Evolutionary conservation across 1,284 basidiomycete genomes (phyloP).

Genomic region (Fomitopsis pinicola): DNA sequence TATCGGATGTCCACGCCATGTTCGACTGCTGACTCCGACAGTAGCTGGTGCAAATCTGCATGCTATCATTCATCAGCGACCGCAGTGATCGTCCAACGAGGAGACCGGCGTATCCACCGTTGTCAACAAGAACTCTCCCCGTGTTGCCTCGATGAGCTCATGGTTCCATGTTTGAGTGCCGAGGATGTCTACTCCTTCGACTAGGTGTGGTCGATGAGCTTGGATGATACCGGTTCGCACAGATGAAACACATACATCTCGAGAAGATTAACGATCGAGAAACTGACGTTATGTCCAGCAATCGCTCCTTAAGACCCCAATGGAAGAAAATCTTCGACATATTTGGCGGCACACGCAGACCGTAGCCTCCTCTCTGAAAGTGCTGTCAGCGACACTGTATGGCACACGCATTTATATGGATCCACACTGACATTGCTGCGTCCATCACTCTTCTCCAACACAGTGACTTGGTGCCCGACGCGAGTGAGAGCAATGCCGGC

Average conservation of each 20-base stretch:
- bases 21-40: slow-evolving; percentile 40
- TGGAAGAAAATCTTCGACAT: slow-evolving; percentile 52
- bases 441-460: slow-evolving; percentile 43
- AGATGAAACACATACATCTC: slow-evolving; percentile 27
- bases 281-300: slow-evolving; percentile 32
- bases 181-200: slow-evolving; percentile 37
- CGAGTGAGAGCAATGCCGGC: slow-evolving; percentile 24
- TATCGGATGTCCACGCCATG: slow-evolving; percentile 23
- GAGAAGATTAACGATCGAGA: slow-evolving; percentile 36
- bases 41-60: slow-evolving; percentile 30
- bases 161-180: slow-evolving; percentile 50
- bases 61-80: slow-evolving; percentile 32
- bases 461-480: slow-evolving; percentile 49
- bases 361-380: slow-evolving; percentile 13
- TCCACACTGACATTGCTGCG: slow-evolving; percentile 30
- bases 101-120: slow-evolving; percentile 33
- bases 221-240: too few relatives aligned
- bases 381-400: neutral
- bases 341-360: slow-evolving; percentile 51
- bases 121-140: slow-evolving; percentile 49
- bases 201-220: neutral
- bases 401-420: neutral
- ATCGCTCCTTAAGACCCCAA: slow-evolving; percentile 46
- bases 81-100: slow-evolving; percentile 13
- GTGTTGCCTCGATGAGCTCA: slow-evolving; percentile 49